Base-by-base conservation (phyloP, 176 grass and related monocot genomes). In the Musa troglodytarum region DNA sequence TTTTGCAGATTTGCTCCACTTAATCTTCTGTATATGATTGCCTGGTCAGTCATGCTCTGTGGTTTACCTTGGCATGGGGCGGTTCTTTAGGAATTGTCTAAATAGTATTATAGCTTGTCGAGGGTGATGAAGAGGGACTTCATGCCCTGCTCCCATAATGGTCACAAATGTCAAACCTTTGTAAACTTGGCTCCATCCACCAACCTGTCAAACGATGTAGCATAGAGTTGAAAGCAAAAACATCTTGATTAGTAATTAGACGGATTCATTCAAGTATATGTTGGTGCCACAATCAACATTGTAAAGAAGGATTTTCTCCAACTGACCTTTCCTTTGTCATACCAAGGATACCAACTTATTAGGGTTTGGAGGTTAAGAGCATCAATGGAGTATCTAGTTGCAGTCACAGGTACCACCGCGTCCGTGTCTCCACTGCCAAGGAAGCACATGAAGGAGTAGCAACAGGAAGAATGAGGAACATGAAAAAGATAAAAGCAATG, bases 331-430 rank as follows among this genome's bases (percentile, higher is more conserved):
- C 88, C 90, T 26, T 91, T 71, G 78, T 93, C 82, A 50, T 91
- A 91, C 95, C 90, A 94, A 63, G 95, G 88, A 75, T 91, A 85
- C 95, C 95, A 91, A 82, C 87, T 86, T 71, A 82, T 76, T 10
- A 93, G 17, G 1, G 90, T 89, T 71, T 84, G 86, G 55, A 94
- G 86, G 76, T 99, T 94, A 54, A 99, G 82, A 74, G 86, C 88
- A 62, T 91, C 85, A 66, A 99, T 87, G 0, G 95, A 94, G 85
- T 99, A 94, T 68, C 95, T 88, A 54, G 88, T 99, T 77, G 90
- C 95, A 20, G 95, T 94, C 72, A 99, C 82, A 82, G 95, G 95
- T 76, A 99, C 95, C n/a, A 99, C 88, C 76, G 95, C 86, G 84
- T 98, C 95, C 73, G 90, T 94, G 76, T 98, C 90, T 62, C 90